Evolutionary conservation across 2,329 filamentous ascomycete genomes (phyloP).

Genomic region (Phyllosticta citrichinensis): DNA sequence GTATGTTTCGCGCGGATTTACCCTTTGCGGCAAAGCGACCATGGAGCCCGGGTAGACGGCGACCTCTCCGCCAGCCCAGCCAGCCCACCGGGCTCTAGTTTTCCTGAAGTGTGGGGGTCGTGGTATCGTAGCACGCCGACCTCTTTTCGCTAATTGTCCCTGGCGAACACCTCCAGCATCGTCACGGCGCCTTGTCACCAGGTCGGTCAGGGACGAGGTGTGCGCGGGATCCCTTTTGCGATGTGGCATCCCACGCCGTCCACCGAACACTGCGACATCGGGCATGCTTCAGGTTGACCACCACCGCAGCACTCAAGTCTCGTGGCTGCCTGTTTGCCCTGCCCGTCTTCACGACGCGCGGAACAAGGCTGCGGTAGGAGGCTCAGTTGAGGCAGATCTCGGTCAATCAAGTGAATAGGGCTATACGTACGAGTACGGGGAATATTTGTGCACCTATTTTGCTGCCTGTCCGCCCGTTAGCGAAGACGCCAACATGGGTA

Average conservation of each 20-base stretch:
- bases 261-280: not conserved
- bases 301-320: no score
- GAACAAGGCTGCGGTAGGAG: not conserved
- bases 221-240: not conserved
- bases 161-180: not conserved
- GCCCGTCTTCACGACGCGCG: not conserved
- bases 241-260: not conserved
- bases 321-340: not conserved
- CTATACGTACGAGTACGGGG: not conserved
- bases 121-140: not conserved
- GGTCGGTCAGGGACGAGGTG: not conserved
- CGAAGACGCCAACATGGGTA: not conserved
- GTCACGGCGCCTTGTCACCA: not conserved
- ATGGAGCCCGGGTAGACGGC: no score
- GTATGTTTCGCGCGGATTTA: not conserved
- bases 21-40: not conserved
- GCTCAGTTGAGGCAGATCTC: not conserved
- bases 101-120: not conserved
- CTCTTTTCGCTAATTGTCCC: not conserved
- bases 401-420: not conserved
- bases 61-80: not conserved
- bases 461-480: not conserved
- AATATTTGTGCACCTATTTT: not conserved
- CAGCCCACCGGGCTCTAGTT: not conserved
- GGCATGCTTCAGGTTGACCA: no score